Evolutionary conservation across 768 basidiomycete species (phyloP).

Genomic region (Sarcomyxa edulis): DNA sequence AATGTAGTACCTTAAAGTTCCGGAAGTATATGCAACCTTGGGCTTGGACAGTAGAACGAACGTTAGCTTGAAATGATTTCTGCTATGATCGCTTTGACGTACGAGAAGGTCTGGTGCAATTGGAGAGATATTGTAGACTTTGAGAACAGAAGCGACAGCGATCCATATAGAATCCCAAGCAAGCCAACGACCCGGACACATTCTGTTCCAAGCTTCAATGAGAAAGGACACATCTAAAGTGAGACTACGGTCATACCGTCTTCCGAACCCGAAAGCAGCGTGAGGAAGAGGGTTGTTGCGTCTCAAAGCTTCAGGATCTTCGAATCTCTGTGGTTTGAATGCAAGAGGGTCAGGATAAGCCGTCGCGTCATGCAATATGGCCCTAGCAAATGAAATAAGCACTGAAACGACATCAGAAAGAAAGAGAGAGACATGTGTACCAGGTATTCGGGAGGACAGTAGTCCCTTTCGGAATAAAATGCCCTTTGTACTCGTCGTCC

Average conservation of each 20-base stretch:
- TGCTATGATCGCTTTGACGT: no score
- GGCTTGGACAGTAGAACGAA: no score
- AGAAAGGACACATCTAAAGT: slow-evolving; percentile 35
- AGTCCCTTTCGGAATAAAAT: slow-evolving; percentile 28
- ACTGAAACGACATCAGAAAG: slow-evolving; percentile 9
- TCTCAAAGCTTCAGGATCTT: no score
- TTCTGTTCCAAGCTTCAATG: no score
- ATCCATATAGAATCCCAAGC: slow-evolving; percentile 41
- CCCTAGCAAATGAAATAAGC: slow-evolving; percentile 11
- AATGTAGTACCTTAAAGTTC: no score
- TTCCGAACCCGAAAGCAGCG: slow-evolving; percentile 16
- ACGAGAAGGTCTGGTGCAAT: no score
- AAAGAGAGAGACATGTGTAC: slow-evolving; percentile 11
- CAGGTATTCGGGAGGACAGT: slow-evolving; percentile 25
- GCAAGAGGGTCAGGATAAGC: slow-evolving; percentile 6
- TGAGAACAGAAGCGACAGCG: slow-evolving; percentile 31
- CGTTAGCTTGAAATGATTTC: no score
- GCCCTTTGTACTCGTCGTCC: slow-evolving; percentile 28
- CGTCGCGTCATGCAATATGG: slow-evolving; percentile 3
- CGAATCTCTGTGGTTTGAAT: slow-evolving; percentile 7
- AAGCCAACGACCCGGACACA: slow-evolving; percentile 40
- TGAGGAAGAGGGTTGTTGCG: slow-evolving; percentile 7
- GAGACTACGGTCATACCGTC: no score
- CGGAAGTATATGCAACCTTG: no score
- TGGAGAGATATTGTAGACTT: slow-evolving; percentile 34